These are phyloP conservation scores for Lippia alba DNA, from an alignment of 305 asterid genomes.

Conservation along the genomic window DNA sequence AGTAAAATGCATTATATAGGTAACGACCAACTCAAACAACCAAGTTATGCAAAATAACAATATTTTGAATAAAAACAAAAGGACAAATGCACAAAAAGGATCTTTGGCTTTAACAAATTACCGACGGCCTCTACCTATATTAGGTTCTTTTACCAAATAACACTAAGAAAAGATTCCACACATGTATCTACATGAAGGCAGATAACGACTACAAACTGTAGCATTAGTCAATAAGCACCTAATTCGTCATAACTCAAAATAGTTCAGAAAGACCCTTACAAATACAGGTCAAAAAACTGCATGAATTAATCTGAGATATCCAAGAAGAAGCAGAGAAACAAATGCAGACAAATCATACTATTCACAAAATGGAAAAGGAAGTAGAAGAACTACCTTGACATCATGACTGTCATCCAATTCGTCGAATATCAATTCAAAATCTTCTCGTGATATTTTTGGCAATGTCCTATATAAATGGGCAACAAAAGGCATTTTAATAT, in stretches of 20 bases:
- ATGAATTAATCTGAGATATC: background rate
- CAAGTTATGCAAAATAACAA: background rate
- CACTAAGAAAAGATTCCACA: background rate
- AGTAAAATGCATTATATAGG: too few relatives aligned
- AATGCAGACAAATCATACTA: conserved; percentile 19
- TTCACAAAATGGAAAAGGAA: conserved; percentile 21
- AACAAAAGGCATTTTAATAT: conserved; percentile 29
- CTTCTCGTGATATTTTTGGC: conserved; percentile 91
- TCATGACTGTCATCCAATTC: conserved; percentile 96
- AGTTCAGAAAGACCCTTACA: too few relatives aligned
- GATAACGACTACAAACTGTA: conserved; percentile 2
- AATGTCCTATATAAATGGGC: conserved; percentile 59
- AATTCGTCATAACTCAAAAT: background rate
- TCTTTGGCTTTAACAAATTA: conserved; percentile 4
- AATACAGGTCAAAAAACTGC: background rate
- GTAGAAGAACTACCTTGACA: conserved; percentile 63
- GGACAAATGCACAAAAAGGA: background rate
- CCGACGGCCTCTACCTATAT: background rate
- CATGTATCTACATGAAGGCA: background rate
- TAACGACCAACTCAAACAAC: background rate
- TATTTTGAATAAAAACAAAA: background rate
- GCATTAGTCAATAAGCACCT: conserved; percentile 17
- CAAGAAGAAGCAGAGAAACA: background rate
- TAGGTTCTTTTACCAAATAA: conserved; percentile 9
- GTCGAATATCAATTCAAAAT: conserved; percentile 81